Base-by-base conservation (phyloP, 2,329 filamentous ascomycete genomes). In the Cercospora canescens region DNA sequence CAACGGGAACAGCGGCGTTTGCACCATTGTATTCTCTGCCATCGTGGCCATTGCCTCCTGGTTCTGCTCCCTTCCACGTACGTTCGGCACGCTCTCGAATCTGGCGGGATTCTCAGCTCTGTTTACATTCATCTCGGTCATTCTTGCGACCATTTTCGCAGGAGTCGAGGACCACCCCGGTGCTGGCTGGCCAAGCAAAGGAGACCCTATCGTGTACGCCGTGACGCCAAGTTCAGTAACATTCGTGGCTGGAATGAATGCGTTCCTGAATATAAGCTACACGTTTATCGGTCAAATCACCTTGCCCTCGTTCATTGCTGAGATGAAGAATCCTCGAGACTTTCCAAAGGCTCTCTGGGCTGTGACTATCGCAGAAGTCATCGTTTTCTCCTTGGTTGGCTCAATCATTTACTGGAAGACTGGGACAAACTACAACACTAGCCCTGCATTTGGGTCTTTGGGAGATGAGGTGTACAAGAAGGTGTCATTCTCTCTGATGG, bases 281-380 rank as follows among this genome's bases (percentile, higher is more conserved):
- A 97, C 94, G 0, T 97, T 97, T 76, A 97, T 97, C 71, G 94
- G 94, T 0, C 94, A 97, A 77, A 96, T 97, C 73, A 97, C 94
- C 0, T 85, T 97, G 14, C 94, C 94, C 0, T 94, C 91, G 72
- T 97, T 97, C 81, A 97, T 97, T 70, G 93, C 94, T 3, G 94
- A 97, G 79, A 97, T 97, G 94, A 91, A 86, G 75, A 83, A 88
- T 55, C 87, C 85, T 1, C 88, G 86, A 64, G 94, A 97, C 72
- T 97, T 97, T 76, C 93, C 93, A 73, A 97, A 97, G 80, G 92
- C 94, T 2, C 86, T 97, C 1, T 97, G 93, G 88, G 90, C 90
- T 1, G 93, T 96, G 67, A 97, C 94, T 11, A 91, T 96, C 70
- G 90, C 90, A 63, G 93, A 97, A 75, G 86, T 97, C 64, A 86